These are phyloP conservation scores for Asclepias syriaca DNA, from an alignment of 257 asterid species.

Conservation along the genomic window DNA sequence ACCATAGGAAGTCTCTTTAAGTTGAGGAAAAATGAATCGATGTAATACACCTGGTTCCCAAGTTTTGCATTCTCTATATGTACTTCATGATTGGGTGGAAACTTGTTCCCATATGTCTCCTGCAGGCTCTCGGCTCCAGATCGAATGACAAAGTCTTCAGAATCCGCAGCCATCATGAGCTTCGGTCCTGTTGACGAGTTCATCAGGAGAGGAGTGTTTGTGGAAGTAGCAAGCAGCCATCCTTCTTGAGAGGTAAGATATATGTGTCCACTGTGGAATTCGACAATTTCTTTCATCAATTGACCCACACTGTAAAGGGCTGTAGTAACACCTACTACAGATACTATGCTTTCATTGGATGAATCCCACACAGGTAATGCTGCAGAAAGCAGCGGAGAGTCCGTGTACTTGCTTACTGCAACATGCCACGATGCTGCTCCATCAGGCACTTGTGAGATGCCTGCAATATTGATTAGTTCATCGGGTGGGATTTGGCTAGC, in stretches of 20 bases:
- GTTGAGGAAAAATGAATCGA: constrained; percentile 83
- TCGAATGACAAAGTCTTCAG: constrained; percentile 60
- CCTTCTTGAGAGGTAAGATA: constrained; percentile 91
- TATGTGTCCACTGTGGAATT: constrained; percentile 82
- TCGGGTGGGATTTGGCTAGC: constrained; percentile 60
- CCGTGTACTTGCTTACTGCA: constrained; percentile 80
- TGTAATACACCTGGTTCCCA: constrained; percentile 57
- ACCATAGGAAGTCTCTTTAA: constrained; percentile 95
- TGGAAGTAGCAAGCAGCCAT: constrained; percentile 86
- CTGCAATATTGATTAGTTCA: constrained; percentile 77
- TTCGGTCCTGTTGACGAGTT: constrained; percentile 57
- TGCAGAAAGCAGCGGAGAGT: constrained; percentile 83
- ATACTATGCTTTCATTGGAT: constrained; percentile 56
- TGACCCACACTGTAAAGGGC: constrained; percentile 91
- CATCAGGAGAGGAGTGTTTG: constrained; percentile 58
- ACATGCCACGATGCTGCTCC: constrained; percentile 92
- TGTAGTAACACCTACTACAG: constrained; percentile 90
- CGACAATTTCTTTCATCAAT: constrained; percentile 85
- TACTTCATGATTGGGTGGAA: constrained; percentile 67
- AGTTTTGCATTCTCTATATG: constrained; percentile 80
- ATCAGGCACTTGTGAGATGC: constrained; percentile 87
- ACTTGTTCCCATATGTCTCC: constrained; percentile 42
- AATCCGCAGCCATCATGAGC: constrained; percentile 77
- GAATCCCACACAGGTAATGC: constrained; percentile 93
- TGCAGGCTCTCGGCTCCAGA: constrained; percentile 72